A percentile compares a stretch with the other conserved stretches of the same genome.
phyloP scores from a whole-genome alignment of 2,329 filamentous ascomycete species.

The Penicillium expansum region DNA sequence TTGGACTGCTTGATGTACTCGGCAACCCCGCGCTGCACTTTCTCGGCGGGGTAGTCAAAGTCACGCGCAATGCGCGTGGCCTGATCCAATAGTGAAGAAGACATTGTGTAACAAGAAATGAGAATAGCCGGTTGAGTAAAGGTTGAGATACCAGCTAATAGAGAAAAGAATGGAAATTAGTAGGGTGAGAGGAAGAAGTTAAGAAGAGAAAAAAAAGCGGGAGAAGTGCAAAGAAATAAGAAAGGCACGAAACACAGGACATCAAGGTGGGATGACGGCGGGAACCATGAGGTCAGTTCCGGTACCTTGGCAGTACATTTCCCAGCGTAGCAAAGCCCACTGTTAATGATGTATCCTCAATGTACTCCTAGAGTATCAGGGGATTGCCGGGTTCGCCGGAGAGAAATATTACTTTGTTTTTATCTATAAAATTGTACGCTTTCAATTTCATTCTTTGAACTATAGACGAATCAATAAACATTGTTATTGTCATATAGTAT shows the following conservation, averaged over 20 bases:
- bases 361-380: not conserved
- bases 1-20: slow-evolving; percentile 88
- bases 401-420: not conserved
- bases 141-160: not conserved
- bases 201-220: slow-evolving; percentile 5
- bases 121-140: not conserved
- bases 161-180: not conserved
- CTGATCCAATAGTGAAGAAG: slow-evolving; percentile 57
- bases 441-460: not conserved
- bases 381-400: slow-evolving; percentile 26
- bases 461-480: not conserved
- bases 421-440: not conserved
- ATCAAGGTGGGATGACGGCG: slow-evolving; percentile 20
- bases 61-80: slow-evolving; percentile 76
- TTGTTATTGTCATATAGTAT: not conserved
- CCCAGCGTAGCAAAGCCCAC: not conserved
- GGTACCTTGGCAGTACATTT: slow-evolving; percentile 12
- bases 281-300: slow-evolving; percentile 35
- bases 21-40: slow-evolving; percentile 74
- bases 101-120: slow-evolving; percentile 25
- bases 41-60: slow-evolving; percentile 77
- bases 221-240: not conserved
- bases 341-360: not conserved
- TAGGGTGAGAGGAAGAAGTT: not conserved
- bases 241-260: not conserved